Base-by-base conservation (phyloP, 129 eudicot species). In the Oenanthe sinensis region DNA sequence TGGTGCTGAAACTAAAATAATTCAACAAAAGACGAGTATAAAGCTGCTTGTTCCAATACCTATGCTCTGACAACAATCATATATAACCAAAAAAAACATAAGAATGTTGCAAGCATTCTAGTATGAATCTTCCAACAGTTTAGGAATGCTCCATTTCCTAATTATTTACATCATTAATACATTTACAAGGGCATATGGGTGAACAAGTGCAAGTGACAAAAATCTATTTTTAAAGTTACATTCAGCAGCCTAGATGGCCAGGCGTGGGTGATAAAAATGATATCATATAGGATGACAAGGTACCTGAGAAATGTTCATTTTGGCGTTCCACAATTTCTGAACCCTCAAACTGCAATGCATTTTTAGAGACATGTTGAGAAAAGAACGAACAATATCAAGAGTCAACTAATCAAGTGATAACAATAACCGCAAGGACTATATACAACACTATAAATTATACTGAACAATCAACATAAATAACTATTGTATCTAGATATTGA, bases 281-380 rank as follows among this genome's bases (percentile, higher is more conserved):
- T 48, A 45, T 17, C 12, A 26, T 74, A 26, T 22, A 67, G 76
- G 42, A 50, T 71, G 11, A 81, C 43, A 71, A 70, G 50, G 24
- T 84, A 90, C 98, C 98, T 83, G 96, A 84, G 87, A 94, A 94
- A 83, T 84, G 91, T 54, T 94, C 88, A 67, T 94, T 94, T 70
- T 94, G 98, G 60, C 82, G 90, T 84, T 86, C 87, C 84, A 94
- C 80, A 16, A 87, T 58, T 81, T 94, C 97, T 72, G 97, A 91
- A 77, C 98, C 97, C 86, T 94, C 98, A 91, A 94, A 94, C 98
- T 94, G 92, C 88, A 91, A 87, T 11, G 42, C 71, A 73, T 80
- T 76, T 60, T 5, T 36, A 58, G 70, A 78, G 22, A 76, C 33
- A 22, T 7, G 47, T 45, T 28, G 7, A 16, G 20, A 8, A 78